Evolutionary conservation across 176 grass and related monocot genomes (phyloP).

Genomic region (Eleusine indica): DNA sequence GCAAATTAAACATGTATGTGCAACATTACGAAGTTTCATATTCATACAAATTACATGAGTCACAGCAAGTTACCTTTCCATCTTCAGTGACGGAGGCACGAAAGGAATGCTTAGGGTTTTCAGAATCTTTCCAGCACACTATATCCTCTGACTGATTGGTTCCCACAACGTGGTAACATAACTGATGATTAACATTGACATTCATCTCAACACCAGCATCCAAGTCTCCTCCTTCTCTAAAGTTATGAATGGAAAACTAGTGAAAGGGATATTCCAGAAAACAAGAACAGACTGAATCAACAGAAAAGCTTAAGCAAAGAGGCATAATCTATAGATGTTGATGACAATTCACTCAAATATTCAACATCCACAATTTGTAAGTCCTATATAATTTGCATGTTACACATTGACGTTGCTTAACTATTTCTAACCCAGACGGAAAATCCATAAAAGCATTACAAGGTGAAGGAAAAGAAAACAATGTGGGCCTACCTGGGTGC

Average conservation of each 20-base stretch:
- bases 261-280: conserved; percentile 9
- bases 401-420: not conserved
- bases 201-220: conserved; percentile 89
- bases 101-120: conserved; percentile 74
- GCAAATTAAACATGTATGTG: not conserved
- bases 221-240: conserved; percentile 52
- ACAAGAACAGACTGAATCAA: conserved; percentile 3
- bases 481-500: conserved; percentile 62
- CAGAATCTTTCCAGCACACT: conserved; percentile 91
- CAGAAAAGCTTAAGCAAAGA: not conserved
- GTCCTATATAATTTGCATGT: not conserved
- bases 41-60: not conserved
- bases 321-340: not conserved
- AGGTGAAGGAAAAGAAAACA: not conserved
- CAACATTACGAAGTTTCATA: not conserved
- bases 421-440: not conserved
- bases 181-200: conserved; percentile 89
- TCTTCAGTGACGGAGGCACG: conserved; percentile 75
- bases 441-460: no score
- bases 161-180: conserved; percentile 90
- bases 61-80: conserved; percentile 57
- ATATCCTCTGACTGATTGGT: conserved; percentile 90
- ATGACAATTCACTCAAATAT: not conserved
- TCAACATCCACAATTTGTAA: not conserved
- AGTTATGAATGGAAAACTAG: conserved; percentile 32